Conservation (phyloP, 1,139 yeast genomes). For the Candida sojae region DNA sequence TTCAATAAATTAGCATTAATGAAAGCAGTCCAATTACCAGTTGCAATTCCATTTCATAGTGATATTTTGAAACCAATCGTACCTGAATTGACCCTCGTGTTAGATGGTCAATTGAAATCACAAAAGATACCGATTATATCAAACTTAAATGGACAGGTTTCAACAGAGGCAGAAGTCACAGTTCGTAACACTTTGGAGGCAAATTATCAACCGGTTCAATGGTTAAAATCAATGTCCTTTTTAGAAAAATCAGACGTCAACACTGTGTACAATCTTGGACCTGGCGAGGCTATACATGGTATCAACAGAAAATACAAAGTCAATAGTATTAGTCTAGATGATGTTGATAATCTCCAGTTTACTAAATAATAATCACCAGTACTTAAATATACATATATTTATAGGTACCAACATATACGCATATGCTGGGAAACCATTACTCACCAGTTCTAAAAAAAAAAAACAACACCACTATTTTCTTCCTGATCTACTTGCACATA, state of each 20-base stretch:
- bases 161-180: conserved; percentile 19
- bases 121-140: conserved; percentile 32
- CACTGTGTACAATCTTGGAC: conserved; percentile 36
- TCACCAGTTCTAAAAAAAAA: no score
- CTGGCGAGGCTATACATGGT: conserved; percentile 33
- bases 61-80: conserved; percentile 39
- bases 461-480: neutral
- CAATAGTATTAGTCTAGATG: conserved; percentile 7
- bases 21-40: conserved; percentile 33
- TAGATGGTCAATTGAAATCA: conserved; percentile 13
- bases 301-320: conserved; percentile 23
- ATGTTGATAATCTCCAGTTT: neutral
- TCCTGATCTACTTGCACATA: conserved; percentile 30
- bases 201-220: conserved; percentile 46
- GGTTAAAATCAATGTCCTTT: conserved; percentile 35
- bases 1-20: conserved; percentile 2
- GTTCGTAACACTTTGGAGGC: conserved; percentile 31
- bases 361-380: neutral
- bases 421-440: no score
- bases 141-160: conserved; percentile 33
- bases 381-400: neutral
- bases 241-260: conserved; percentile 20
- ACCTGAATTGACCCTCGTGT: conserved; percentile 22
- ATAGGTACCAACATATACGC: neutral
- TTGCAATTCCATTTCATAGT: conserved; percentile 58